Conservation (phyloP, 139 green algal genomes). For the Medakamo hakoo region DNA sequence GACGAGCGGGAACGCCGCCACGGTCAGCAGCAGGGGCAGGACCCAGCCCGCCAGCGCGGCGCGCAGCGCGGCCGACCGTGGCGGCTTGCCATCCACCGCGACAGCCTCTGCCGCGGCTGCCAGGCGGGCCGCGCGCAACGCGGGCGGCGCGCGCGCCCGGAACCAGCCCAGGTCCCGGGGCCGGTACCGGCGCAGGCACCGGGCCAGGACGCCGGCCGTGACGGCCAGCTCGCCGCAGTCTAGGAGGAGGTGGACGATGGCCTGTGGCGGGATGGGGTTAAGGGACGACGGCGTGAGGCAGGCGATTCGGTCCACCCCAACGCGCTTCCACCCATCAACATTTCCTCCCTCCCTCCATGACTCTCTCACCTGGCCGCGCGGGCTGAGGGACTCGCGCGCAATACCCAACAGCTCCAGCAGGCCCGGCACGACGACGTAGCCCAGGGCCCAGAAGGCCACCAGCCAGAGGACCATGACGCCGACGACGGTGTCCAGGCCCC, state of each 20-base stretch:
- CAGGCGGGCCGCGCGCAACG: too few relatives aligned
- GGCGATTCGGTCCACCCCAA: too few relatives aligned
- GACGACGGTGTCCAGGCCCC: conserved; percentile 8
- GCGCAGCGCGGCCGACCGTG: too few relatives aligned
- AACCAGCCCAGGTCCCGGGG: conserved; percentile 30
- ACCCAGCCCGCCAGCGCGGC: too few relatives aligned
- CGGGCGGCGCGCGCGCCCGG: background rate
- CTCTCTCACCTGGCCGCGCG: conserved; percentile 9
- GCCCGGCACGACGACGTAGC: conserved; percentile 45
- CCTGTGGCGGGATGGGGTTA: too few relatives aligned
- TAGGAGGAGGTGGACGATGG: conserved; percentile 53
- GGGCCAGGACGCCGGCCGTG: conserved; percentile 48
- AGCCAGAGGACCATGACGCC: conserved; percentile 77
- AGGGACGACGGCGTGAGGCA: too few relatives aligned
- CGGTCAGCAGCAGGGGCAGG: conserved; percentile 7
- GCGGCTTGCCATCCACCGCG: too few relatives aligned
- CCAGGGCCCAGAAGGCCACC: conserved; percentile 55
- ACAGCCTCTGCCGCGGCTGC: too few relatives aligned
- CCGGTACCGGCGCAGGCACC: conserved; percentile 31
- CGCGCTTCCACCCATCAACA: too few relatives aligned
- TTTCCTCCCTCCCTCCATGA: too few relatives aligned
- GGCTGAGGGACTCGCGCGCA: conserved; percentile 17
- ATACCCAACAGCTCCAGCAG: conserved; percentile 35
- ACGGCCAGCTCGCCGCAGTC: conserved; percentile 47
- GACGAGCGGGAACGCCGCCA: conserved; percentile 18